Evolutionary conservation across 2,329 filamentous ascomycete genomes (phyloP), one percentile per base, ranked within the genome.

Genomic region (Talaromyces pinophilus): DNA sequence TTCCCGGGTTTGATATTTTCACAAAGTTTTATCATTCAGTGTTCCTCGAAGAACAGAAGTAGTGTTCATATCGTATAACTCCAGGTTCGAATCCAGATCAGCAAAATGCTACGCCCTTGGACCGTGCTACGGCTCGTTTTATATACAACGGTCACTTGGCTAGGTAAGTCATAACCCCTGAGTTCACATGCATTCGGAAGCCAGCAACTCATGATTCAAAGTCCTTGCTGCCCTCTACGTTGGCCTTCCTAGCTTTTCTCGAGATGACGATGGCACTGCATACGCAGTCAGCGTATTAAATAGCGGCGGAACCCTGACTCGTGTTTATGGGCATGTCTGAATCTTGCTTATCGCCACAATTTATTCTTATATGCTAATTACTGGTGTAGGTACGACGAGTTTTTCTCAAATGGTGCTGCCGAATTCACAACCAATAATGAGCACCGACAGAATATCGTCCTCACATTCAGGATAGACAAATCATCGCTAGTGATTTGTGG

Each of bases 291-390:
- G 44, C 1, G 59, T 65, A 22, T 25, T 65, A n/a, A 44, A 48
- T 2, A 62, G 46, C 35, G 63, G 57, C 15, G 25, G 57, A 35
- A 65, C 54, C n/a, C 50, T 65, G 38, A 65, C 63, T 44, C 63
- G 57, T 13, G 48, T 65, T 57, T 65, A 65, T 42, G 55, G 25
- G 63, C 30, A 46, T 48, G 55, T 22, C n/a, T 30, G 13, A 52
- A 25, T 19, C 30, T 22, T 35, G 38, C n/a, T 35, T 19, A 3
- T 15, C 2, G 17, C 17, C 19, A 28, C 8, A 38, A 15, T 33
- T 17, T 22, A 30, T 38, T 33, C 19, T 5, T 22, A 22, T 11
- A 60, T 30, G 17, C 25, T 42, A 25, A 42, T 17, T 19, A 28
- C 13, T 30, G 33, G 25, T 17, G 30, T 33, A 64, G 63, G 19